Evolutionary conservation across 345 rosid species (phyloP).

Genomic region (Camelina laxa): DNA sequence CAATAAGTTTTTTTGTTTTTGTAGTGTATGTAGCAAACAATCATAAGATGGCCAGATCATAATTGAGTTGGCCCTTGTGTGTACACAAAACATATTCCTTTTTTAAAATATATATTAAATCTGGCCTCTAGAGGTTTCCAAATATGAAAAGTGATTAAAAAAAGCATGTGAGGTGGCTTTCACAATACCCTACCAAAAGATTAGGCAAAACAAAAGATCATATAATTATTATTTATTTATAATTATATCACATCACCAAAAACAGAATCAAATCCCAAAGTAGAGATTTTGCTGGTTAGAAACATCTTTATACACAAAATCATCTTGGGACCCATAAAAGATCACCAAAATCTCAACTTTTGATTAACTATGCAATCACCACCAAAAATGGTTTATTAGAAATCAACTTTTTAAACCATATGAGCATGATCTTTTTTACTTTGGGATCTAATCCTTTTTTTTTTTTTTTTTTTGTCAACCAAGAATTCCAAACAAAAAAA

Average conservation of each 20-base stretch:
- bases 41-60: slow-evolving; percentile 36
- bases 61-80: slow-evolving; percentile 30
- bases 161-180: slow-evolving; percentile 45
- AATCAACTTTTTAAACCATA: background rate
- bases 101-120: background rate
- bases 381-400: slow-evolving; percentile 2
- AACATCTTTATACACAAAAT: slow-evolving; percentile 33
- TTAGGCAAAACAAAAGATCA: slow-evolving; percentile 34
- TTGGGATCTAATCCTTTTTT: background rate
- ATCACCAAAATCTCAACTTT: slow-evolving; percentile 40
- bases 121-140: slow-evolving; percentile 17
- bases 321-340: slow-evolving; percentile 38
- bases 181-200: slow-evolving; percentile 34
- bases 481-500: slow-evolving; percentile 2
- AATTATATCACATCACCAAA: slow-evolving; percentile 39
- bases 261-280: slow-evolving; percentile 39
- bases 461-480: background rate
- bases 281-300: slow-evolving; percentile 36
- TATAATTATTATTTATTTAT: background rate
- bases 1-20: background rate
- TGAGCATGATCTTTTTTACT: background rate
- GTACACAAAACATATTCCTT: background rate
- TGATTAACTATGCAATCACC: slow-evolving; percentile 20
- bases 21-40: slow-evolving; percentile 39
- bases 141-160: slow-evolving; percentile 16